phyloP scores from a whole-genome alignment of 345 rosid species.

The Eucalyptus curtisii region DNA sequence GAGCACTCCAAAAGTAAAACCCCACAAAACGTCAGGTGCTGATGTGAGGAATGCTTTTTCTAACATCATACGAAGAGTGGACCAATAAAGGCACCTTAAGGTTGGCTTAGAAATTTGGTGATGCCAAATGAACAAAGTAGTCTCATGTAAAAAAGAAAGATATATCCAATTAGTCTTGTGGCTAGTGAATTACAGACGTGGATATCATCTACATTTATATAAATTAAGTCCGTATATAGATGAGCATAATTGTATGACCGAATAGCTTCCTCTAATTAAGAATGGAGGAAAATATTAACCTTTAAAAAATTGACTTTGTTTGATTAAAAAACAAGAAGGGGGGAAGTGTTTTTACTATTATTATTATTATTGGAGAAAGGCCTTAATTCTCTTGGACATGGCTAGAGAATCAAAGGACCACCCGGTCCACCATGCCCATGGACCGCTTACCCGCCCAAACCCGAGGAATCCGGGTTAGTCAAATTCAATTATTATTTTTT shows the following conservation, averaged over 20 bases:
- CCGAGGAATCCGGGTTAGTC: not conserved
- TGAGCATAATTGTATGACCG: not conserved
- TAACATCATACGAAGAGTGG: not conserved
- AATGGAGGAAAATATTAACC: not conserved
- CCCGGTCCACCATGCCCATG: not conserved
- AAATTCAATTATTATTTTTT: no score
- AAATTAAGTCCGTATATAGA: not conserved
- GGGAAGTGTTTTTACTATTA: not conserved
- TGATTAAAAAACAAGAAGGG: not conserved
- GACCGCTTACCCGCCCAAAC: not conserved
- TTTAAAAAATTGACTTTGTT: not conserved
- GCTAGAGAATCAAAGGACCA: not conserved
- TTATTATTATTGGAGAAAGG: not conserved
- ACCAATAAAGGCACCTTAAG: no score
- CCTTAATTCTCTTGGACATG: not conserved
- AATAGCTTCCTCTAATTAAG: not conserved
- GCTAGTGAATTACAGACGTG: not conserved
- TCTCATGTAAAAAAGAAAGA: not conserved
- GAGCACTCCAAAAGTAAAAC: no score
- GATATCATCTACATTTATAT: not conserved
- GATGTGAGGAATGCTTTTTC: not conserved
- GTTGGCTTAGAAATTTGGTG: not conserved
- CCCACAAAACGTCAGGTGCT: rapidly evolving
- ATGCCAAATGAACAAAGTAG: not conserved
- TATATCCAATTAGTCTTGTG: not conserved